Percentiles rank a stretch among this genome's conserved stretches.
Evolutionary conservation across 2,329 filamentous ascomycete genomes (phyloP).

Genomic region (Claviceps sp.): DNA sequence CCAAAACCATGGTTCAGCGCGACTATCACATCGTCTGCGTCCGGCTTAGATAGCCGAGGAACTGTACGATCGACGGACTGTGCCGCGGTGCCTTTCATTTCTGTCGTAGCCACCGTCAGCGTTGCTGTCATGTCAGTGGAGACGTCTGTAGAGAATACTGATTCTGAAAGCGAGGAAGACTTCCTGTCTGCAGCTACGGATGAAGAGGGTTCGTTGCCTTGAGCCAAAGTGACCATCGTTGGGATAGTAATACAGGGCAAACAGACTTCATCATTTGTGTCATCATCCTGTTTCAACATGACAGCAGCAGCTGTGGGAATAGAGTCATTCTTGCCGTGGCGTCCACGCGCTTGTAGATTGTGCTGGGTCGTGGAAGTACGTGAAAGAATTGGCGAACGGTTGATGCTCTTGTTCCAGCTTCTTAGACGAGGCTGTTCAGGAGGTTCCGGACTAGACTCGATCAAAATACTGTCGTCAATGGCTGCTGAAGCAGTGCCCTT

Average conservation of each 20-base stretch:
- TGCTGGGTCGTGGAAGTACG: not conserved
- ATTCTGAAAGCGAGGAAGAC: not conserved
- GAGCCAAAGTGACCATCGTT: not conserved
- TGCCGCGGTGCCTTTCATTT: not conserved
- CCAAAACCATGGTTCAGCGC: not conserved
- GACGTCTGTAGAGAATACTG: not conserved
- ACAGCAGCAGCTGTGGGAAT: not conserved
- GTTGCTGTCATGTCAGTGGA: not conserved
- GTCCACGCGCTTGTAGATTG: not conserved
- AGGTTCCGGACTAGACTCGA: not conserved
- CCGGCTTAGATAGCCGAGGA: not conserved
- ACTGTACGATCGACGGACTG: not conserved
- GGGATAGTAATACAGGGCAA: not conserved
- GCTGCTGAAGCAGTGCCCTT: no score
- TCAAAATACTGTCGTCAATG: not conserved
- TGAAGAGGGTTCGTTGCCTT: not conserved
- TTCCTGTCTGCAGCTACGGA: not conserved
- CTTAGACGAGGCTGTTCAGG: not conserved
- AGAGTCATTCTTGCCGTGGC: not conserved
- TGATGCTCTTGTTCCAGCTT: not conserved
- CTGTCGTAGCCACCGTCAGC: not conserved
- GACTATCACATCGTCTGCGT: not conserved
- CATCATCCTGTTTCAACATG: conserved; percentile 1
- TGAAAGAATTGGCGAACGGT: not conserved
- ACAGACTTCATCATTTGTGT: not conserved